Percentiles rank a stretch among this genome's conserved stretches.
These are phyloP conservation scores for Helichrysum umbraculigerum DNA, from an alignment of 129 eudicot genomes.

Conservation along the genomic window DNA sequence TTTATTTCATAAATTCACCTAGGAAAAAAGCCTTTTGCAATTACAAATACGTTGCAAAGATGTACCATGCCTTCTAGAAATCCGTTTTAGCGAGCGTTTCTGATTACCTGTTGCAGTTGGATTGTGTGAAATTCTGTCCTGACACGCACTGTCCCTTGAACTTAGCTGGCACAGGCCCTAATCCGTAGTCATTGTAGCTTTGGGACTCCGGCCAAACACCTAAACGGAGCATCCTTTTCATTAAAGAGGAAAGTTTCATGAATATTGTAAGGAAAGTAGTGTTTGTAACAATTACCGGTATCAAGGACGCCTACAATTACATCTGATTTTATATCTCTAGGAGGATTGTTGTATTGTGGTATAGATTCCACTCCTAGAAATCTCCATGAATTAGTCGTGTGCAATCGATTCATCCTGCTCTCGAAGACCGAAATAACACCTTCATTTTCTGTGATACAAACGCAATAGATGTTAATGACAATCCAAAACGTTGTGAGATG, in stretches of 20 bases:
- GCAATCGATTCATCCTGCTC: constrained; percentile 49
- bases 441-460: constrained; percentile 44
- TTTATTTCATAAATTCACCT: neutral
- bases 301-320: constrained; percentile 62
- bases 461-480: neutral
- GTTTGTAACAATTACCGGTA: constrained; percentile 41
- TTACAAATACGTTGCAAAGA: neutral
- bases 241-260: neutral
- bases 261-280: neutral
- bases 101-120: constrained; percentile 59
- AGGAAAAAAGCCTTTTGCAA: neutral
- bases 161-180: constrained; percentile 54
- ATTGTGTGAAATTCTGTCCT: constrained; percentile 57
- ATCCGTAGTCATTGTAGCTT: constrained; percentile 61
- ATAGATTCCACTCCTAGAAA: constrained; percentile 47
- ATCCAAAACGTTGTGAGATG: too few species aligned
- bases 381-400: constrained; percentile 61
- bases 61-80: neutral
- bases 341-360: constrained; percentile 33
- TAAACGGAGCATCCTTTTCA: constrained; percentile 14
- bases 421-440: constrained; percentile 53
- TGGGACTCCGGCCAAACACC: constrained; percentile 80
- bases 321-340: constrained; percentile 37
- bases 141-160: constrained; percentile 61
- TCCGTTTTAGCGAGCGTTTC: neutral